Conservation (phyloP, 1,284 basidiomycete genomes). For the Pseudozyma hubeiensis region DNA sequence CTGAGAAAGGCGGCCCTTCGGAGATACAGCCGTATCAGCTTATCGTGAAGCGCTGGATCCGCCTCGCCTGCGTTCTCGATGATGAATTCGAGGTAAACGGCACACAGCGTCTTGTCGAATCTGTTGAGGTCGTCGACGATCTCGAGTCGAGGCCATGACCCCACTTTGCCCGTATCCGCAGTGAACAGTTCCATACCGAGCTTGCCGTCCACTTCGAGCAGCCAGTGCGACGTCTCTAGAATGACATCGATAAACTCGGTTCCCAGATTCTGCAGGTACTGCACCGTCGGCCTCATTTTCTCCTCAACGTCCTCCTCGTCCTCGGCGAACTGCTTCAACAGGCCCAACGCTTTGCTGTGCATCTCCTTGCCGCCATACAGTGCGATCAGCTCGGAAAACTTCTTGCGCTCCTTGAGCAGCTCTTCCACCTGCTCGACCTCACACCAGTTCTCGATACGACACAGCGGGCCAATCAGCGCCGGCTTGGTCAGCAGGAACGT, state of each 20-base stretch:
- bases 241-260: constrained; percentile 60
- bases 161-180: constrained; percentile 81
- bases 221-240: constrained; percentile 77
- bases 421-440: constrained; percentile 95
- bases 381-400: constrained; percentile 88
- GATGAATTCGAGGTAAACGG: constrained; percentile 87
- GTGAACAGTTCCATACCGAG: constrained; percentile 92
- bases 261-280: constrained; percentile 88
- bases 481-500: constrained; percentile 87
- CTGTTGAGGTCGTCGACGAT: constrained; percentile 74
- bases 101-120: constrained; percentile 75
- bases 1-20: constrained; percentile 71
- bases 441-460: constrained; percentile 94
- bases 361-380: constrained; percentile 94
- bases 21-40: constrained; percentile 86
- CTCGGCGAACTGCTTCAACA: constrained; percentile 76
- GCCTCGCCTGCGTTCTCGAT: constrained; percentile 80
- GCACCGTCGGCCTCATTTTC: constrained; percentile 83
- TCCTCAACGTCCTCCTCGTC: constrained; percentile 84
- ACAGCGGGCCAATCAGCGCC: constrained; percentile 84
- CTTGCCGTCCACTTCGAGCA: constrained; percentile 79
- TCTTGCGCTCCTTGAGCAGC: constrained; percentile 83
- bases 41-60: constrained; percentile 81
- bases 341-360: constrained; percentile 86
- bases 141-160: constrained; percentile 72